Evolutionary conservation across 2,329 filamentous ascomycete species (phyloP).

Genomic region (Ceratocystis cacaofunesta): DNA sequence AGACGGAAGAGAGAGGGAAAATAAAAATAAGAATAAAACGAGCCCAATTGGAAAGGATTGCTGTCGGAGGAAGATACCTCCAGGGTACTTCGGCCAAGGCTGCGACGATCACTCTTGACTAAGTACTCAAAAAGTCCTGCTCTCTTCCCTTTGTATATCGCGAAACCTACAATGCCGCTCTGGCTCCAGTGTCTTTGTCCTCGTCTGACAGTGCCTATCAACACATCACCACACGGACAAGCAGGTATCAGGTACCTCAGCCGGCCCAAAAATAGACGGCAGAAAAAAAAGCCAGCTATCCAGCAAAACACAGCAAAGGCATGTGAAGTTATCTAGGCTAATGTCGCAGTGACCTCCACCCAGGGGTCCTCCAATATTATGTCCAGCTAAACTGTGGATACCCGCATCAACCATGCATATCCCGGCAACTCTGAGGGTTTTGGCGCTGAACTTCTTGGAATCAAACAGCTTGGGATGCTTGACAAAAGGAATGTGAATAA

Average conservation of each 20-base stretch:
- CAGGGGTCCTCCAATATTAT: background rate
- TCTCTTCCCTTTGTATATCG: background rate
- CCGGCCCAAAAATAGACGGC: background rate
- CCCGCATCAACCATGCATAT: background rate
- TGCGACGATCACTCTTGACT: background rate
- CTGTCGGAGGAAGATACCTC: background rate
- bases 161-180: too few species aligned
- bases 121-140: slow-evolving; percentile 5
- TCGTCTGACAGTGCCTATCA: background rate
- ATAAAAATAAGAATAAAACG: background rate
- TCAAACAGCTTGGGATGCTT: background rate
- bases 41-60: background rate
- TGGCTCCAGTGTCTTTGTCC: background rate
- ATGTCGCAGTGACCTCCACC: background rate
- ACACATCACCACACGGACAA: background rate
- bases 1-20: background rate
- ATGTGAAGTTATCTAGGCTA: background rate
- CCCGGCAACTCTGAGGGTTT: background rate
- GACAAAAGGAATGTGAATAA: background rate
- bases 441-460: background rate
- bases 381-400: background rate
- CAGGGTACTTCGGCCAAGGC: slow-evolving; percentile 5
- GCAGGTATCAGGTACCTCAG: background rate
- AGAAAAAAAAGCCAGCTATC: background rate
- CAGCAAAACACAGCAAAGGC: background rate